Base-by-base conservation (phyloP, 352 stramenopile species). In the Phytophthora capsici region DNA sequence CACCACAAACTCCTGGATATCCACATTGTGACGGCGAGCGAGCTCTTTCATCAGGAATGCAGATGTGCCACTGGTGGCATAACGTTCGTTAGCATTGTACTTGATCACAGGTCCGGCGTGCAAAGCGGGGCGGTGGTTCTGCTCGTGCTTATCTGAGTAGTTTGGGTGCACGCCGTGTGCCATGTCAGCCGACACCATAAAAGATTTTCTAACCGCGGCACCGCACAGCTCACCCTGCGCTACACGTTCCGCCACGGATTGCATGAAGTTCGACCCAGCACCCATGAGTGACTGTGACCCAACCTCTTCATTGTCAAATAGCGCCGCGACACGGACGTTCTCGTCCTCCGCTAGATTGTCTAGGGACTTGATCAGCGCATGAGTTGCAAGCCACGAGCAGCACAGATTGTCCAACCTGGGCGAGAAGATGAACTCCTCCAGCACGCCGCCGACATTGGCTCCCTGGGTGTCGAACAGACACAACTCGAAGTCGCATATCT, bases 281-380 rank as follows among this genome's bases (percentile, higher is more conserved):
- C 90, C 93, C 77, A 93, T 88, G 44, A 82, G 76, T 44, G 90
- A 98, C 62, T 81, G 75, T 43, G 91, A 98, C 9, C 97, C 96
- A 55, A 99, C 91, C 75, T 99, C 97, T 81, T 99, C 97, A 66
- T 99, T 97, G 83, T 99, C 97, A 77, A 99, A 99, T 19, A 99
- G 84, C 6, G 95, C 94, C 22, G 98, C 82, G 23, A 98, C 88
- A 63, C 90, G 89, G 30, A 99, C 80, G 51, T 93, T 95, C 14
- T 70, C 56, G 41, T 97, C 90, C 17, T 90, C 68, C 16, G 57
- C 73, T 23, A 98, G 61, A 32, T 68, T 90, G 25, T 70, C 60
- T 0, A 96, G 77, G 62, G 93, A 95, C 56, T 93, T 73, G 30
- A 97, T 74, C 8, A 98, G 71, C 53, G 88, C 80, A 69, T 95